Evolutionary conservation across 2,329 filamentous ascomycete genomes (phyloP).

Genomic region (Thielaviopsis punctulata): DNA sequence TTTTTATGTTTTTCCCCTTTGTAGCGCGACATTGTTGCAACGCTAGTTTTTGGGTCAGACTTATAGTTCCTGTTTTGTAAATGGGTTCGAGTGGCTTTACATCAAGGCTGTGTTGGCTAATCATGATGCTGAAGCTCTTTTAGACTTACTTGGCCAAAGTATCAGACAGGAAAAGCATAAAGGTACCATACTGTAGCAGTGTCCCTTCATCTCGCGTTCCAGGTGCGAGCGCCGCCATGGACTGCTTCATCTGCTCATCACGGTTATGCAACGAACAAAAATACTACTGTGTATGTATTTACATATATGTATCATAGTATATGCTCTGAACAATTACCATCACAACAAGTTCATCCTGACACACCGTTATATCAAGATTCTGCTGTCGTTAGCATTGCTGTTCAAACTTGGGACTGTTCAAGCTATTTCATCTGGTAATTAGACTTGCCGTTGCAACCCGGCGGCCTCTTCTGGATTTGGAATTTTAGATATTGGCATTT

Average conservation of each 20-base stretch:
- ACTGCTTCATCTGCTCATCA: background rate
- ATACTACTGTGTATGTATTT: background rate
- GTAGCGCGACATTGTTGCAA: background rate
- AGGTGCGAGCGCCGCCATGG: background rate
- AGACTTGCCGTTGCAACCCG: background rate
- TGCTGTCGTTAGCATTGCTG: background rate
- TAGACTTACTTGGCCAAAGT: background rate
- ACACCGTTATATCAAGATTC: background rate
- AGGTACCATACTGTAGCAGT: background rate
- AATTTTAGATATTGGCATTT: background rate
- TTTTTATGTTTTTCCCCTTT: background rate
- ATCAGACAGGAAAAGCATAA: background rate
- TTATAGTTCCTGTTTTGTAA: background rate
- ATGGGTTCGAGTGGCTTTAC: background rate
- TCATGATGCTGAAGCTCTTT: background rate
- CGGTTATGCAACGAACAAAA: background rate
- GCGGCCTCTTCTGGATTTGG: background rate
- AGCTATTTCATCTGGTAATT: background rate
- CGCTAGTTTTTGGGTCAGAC: background rate
- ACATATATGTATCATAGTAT: no score
- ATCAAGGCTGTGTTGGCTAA: background rate
- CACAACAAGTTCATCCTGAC: background rate
- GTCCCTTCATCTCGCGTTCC: background rate
- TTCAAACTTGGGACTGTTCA: background rate
- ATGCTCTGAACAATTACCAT: no score